A percentile compares a stretch with the other conserved stretches of the same genome.
Conservation (phyloP, 768 basidiomycete species). For the Boletellus emodensis region DNA sequence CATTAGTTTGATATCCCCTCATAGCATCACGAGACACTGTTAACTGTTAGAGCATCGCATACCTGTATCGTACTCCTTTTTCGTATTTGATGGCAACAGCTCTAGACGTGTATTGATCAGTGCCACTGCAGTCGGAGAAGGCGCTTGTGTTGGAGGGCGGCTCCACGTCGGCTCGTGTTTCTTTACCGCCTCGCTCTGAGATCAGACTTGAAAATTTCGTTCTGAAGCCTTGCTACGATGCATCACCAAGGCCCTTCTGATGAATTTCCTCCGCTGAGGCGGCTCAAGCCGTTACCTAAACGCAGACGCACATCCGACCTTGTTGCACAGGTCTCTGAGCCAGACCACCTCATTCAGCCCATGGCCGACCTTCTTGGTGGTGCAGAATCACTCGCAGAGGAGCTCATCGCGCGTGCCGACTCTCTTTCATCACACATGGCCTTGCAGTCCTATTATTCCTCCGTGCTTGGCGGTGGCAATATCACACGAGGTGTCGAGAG, state of each 20-base stretch:
- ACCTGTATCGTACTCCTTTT: conserved; percentile 39
- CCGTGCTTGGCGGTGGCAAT: conserved; percentile 42
- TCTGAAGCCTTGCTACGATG: conserved; percentile 33
- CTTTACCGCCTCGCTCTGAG: conserved; percentile 10
- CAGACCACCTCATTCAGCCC: conserved; percentile 29
- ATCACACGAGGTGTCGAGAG: conserved; percentile 35
- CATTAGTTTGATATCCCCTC: conserved; percentile 38
- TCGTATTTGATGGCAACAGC: conserved; percentile 22
- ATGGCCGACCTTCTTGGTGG: conserved; percentile 35
- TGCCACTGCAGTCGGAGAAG: not conserved
- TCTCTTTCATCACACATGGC: conserved; percentile 55
- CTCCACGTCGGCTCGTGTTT: conserved; percentile 31
- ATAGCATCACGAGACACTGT: conserved; percentile 58
- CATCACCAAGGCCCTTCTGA: conserved; percentile 53
- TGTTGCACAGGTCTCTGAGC: conserved; percentile 21
- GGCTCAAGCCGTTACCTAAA: conserved; percentile 77
- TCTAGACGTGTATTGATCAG: conserved; percentile 6
- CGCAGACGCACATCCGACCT: conserved; percentile 53
- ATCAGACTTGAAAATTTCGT: conserved; percentile 14
- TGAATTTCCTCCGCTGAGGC: conserved; percentile 58
- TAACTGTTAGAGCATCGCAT: conserved; percentile 65
- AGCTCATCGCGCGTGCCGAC: conserved; percentile 55
- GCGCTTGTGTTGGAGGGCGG: not conserved
- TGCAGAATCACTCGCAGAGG: conserved; percentile 50
- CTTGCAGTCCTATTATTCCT: conserved; percentile 61